phyloP scores from a whole-genome alignment of 805 yeast species.

The Nakazawaea ishiwadae region DNA sequence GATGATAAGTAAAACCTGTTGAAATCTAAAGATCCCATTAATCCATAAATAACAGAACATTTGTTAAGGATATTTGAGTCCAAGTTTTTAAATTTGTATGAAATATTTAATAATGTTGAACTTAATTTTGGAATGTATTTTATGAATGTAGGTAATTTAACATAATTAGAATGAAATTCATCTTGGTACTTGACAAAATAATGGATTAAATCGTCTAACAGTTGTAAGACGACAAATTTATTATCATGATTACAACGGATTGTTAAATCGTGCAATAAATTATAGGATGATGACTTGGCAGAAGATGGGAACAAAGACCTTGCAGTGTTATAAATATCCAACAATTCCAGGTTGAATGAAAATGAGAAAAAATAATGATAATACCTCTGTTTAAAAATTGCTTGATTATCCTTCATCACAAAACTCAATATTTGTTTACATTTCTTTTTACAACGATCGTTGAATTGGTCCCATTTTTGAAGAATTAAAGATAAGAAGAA shows the following conservation, averaged over 20 bases:
- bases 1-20: slow-evolving; percentile 38
- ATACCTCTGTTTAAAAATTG: slow-evolving; percentile 31
- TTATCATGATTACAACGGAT: slow-evolving; percentile 58
- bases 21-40: slow-evolving; percentile 73
- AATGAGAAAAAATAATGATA: slow-evolving; percentile 51
- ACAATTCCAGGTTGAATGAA: slow-evolving; percentile 37
- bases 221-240: slow-evolving; percentile 68
- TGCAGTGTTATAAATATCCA: slow-evolving; percentile 25
- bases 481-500: slow-evolving; percentile 67
- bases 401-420: slow-evolving; percentile 28
- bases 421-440: slow-evolving; percentile 46
- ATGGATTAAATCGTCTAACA: slow-evolving; percentile 55
- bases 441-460: slow-evolving; percentile 40
- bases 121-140: slow-evolving; percentile 40
- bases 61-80: slow-evolving; percentile 47
- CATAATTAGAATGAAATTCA: slow-evolving; percentile 40
- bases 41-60: slow-evolving; percentile 67
- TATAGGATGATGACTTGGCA: slow-evolving; percentile 13
- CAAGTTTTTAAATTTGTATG: slow-evolving; percentile 48
- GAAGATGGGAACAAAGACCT: slow-evolving; percentile 6
- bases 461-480: slow-evolving; percentile 59
- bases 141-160: slow-evolving; percentile 28
- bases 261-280: slow-evolving; percentile 46
- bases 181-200: slow-evolving; percentile 48
- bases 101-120: slow-evolving; percentile 48